phyloP scores from a whole-genome alignment of 1,284 basidiomycete genomes.

The Puccinia polysora region DNA sequence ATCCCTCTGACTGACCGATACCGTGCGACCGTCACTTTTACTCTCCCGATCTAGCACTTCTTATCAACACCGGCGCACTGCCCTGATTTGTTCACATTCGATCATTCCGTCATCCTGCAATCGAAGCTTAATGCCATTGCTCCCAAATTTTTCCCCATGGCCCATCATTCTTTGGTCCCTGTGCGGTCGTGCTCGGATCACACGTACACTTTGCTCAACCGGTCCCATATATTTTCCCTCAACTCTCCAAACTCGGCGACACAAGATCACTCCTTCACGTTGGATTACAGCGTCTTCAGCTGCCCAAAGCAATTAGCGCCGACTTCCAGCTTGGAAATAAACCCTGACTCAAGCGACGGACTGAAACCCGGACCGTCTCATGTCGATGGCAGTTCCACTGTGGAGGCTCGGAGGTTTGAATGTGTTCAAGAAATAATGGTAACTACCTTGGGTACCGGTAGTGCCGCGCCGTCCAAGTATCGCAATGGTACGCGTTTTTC shows the following conservation, averaged over 20 bases:
- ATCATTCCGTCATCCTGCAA: conserved; percentile 27
- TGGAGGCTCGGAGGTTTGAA: not conserved
- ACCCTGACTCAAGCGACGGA: not conserved
- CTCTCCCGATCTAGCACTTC: conserved; percentile 16
- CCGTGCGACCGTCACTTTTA: not conserved
- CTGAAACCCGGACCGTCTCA: not conserved
- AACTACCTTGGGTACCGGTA: conserved; percentile 40
- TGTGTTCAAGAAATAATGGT: conserved; percentile 18
- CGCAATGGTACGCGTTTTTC: conserved; percentile 24
- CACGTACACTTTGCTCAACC: not conserved
- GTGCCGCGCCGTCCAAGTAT: conserved; percentile 43
- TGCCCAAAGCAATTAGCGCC: not conserved
- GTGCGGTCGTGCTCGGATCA: not conserved
- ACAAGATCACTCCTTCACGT: not conserved
- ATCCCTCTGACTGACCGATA: not conserved
- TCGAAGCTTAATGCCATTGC: conserved; percentile 31
- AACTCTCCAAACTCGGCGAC: not conserved
- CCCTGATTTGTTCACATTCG: conserved; percentile 38
- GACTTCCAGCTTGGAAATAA: not conserved
- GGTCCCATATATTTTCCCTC: conserved; percentile 8
- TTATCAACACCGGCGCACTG: conserved; percentile 32
- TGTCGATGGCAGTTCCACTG: not conserved
- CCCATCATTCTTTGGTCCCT: conserved; percentile 24
- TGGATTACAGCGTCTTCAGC: conserved; percentile 6
- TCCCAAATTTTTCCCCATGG: conserved; percentile 29